A percentile compares a stretch with the other conserved stretches of the same genome.
Conservation (phyloP, 495 filamentous ascomycete genomes). For the Aspergillus coremiiformis region DNA sequence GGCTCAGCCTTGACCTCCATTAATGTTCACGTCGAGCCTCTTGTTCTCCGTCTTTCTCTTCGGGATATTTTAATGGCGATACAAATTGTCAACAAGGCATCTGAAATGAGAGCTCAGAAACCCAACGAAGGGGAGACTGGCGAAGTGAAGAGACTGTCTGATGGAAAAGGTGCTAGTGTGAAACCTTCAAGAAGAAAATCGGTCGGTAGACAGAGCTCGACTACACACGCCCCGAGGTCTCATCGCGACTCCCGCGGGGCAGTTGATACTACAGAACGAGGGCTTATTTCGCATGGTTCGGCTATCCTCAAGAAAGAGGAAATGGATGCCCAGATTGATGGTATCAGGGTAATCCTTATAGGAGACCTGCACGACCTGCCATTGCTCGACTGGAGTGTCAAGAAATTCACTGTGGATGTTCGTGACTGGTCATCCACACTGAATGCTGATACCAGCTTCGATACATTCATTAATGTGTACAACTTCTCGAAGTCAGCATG, state of each 20-base stretch:
- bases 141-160: conserved; percentile 56
- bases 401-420: conserved; percentile 74
- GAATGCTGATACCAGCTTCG: conserved; percentile 78
- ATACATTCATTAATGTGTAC: conserved; percentile 93
- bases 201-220: conserved; percentile 58
- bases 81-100: conserved; percentile 88
- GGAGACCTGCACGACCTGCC: conserved; percentile 93
- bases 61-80: conserved; percentile 90
- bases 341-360: conserved; percentile 88
- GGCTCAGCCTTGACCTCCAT: conserved; percentile 67
- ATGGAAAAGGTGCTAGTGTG: conserved; percentile 48
- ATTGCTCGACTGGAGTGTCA: conserved; percentile 88
- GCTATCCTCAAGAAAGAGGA: conserved; percentile 71
- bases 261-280: conserved; percentile 19
- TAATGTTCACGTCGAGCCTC: conserved; percentile 77
- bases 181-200: conserved; percentile 49
- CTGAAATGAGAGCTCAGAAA: conserved; percentile 63
- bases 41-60: conserved; percentile 86
- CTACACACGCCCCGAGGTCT: conserved; percentile 37
- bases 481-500: conserved; percentile 98
- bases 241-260: conserved; percentile 33
- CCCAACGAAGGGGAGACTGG: conserved; percentile 39
- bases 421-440: conserved; percentile 86
- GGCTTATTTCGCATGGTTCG: conserved; percentile 31
- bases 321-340: conserved; percentile 73